Evolutionary conservation across 441 rosid species (phyloP).

Genomic region (Rhodomyrtus psidioides): DNA sequence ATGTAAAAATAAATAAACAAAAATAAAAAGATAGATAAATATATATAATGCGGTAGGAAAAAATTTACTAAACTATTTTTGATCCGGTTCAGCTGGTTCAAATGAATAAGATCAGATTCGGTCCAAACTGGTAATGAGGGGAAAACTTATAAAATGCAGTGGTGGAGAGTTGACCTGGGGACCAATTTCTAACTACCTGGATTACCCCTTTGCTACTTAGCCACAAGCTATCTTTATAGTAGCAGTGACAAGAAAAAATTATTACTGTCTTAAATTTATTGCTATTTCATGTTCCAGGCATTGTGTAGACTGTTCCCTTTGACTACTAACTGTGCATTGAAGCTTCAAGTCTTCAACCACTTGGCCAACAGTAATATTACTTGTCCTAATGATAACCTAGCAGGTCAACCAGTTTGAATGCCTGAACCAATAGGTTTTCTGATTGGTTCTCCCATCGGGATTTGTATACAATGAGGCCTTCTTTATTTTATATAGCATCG

Average conservation of each 20-base stretch:
- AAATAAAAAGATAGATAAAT: no score
- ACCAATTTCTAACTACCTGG: not conserved
- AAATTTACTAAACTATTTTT: not conserved
- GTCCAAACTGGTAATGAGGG: not conserved
- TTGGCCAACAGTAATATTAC: not conserved
- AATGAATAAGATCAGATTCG: not conserved
- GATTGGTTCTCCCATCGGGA: not conserved
- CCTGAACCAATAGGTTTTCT: not conserved
- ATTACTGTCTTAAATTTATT: not conserved
- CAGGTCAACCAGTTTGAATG: not conserved
- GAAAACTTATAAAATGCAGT: not conserved
- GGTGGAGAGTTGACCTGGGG: not conserved
- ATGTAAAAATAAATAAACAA: no score
- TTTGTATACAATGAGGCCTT: not conserved
- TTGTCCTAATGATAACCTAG: not conserved
- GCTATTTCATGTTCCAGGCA: not conserved
- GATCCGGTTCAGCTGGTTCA: not conserved
- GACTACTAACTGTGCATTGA: not conserved
- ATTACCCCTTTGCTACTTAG: not conserved
- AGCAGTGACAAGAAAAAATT: not conserved
- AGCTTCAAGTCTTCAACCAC: not conserved
- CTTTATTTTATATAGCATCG: not conserved
- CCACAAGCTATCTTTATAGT: not conserved
- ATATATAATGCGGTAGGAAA: not conserved
- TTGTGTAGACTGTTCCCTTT: not conserved